Base-by-base conservation (phyloP, 192 early-diverging fungal genomes). In the Backusella psychrophila region DNA sequence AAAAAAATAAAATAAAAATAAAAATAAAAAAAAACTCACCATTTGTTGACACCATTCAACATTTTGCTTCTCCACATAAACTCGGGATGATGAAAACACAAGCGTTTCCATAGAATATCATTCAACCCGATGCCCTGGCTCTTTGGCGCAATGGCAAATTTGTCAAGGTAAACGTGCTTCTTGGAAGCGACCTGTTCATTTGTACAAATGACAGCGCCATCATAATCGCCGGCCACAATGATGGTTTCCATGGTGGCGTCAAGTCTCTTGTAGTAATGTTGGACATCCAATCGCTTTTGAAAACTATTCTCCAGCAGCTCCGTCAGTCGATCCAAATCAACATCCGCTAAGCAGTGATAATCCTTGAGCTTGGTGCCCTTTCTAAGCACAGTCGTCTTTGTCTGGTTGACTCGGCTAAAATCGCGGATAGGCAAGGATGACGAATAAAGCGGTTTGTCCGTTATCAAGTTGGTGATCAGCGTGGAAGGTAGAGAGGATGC, bases 41-140 rank as follows among this genome's bases (percentile, higher is more conserved):
- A 98, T 77, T 93, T 94, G 80, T 98, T 98, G 5, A 97, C 96
- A 0, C 91, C 92, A 75, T 98, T 98, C 41, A 91, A 87, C 7
- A 83, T 86, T 46, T 96, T 89, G 72, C 91, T 93, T 74, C 96
- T 83, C 97, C 97, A 98, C 46, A 91, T 84, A 42, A 93, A 69
- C 70, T 92, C 88, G 0, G 89, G 89, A 82, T 93, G 96, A 31
- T 82, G 83, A 38, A 86, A 84, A 38, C 85, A 83, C 71, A 97
- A 78, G 77, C 89, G 86, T 38, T 91, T 89, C 97, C 97, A 98
- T 53, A 98, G 76, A 11, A 97, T 96, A 79, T 98, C 97, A 0
- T 95, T 95, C 67, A 96, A 89, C 0, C 97, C 97, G 21, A 94
- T 94, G 3, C 97, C 97, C 83, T 98, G 97, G 65, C 85, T 89